Base-by-base conservation (phyloP, 148 eudicot species). In the Chenopodium formosanum region DNA sequence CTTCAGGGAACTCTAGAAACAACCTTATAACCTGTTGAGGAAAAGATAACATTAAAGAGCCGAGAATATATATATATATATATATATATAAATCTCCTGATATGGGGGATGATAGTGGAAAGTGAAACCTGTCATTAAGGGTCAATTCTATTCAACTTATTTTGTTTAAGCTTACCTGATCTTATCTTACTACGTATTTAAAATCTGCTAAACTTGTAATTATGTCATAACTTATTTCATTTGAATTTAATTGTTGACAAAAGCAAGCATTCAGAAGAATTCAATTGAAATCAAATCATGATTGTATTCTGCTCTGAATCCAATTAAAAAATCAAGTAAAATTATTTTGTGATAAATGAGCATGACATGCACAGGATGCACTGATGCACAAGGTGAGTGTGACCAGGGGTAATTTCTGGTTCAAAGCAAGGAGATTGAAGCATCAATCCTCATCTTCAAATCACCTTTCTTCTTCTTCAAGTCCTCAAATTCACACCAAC, bases 11-110 rank as follows among this genome's bases (percentile, higher is more conserved):
- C 62, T 95, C 99, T 85, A 94, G 79, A 85, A 90, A 93, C 86
- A 96, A 84, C 83, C 92, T 90, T 86, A 96, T 85, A 63, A 92
- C 91, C 99, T 96, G 90, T 17, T 70, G 77, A 79, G 60, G 50
- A 70, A 13, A 60, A 47, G 31, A 29, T 66, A 83, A 48, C 47
- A 52, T 37, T 60, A 52, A 47, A 23, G 7, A 40, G 48, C 17
- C 31, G 9, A 67, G 4, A 67, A 27, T 12, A 8, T 27, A 60
- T 48, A 50, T 37, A 48, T 62, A 9, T 62, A 62, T 12, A 8
- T 27, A 60, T 48, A 50, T 37, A 48, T 62, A 9, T 62, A 62
- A 17, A 56, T 14, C 62, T 56, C 62, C 20, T 14, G 62, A 3
- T 56, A 16, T 56, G 3, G 62, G 17, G 62, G 6, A 17, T 17